Percentiles rank a stretch among this genome's conserved stretches.
phyloP scores from a whole-genome alignment of 2,329 filamentous ascomycete species.

The Penicillium concentricum region DNA sequence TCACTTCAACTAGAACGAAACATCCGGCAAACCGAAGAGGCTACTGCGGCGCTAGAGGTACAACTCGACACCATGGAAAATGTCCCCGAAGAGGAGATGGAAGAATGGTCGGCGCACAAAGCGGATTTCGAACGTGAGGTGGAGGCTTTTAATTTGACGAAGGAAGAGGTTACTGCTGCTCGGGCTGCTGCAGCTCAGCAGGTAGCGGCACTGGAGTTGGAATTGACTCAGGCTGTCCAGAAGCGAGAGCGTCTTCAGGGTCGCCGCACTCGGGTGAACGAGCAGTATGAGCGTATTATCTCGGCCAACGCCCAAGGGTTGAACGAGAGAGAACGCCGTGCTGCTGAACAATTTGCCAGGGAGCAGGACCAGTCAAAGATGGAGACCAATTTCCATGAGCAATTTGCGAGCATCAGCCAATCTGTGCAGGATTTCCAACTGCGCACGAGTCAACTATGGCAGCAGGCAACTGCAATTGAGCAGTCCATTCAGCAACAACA shows the following conservation, averaged over 20 bases:
- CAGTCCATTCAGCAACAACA: conserved; percentile 48
- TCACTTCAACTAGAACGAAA: conserved; percentile 62
- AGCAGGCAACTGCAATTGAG: conserved; percentile 44
- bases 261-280: conserved; percentile 58
- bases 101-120: conserved; percentile 54
- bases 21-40: conserved; percentile 63
- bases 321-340: conserved; percentile 53
- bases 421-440: conserved; percentile 46
- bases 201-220: conserved; percentile 52
- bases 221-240: conserved; percentile 52
- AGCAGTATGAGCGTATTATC: conserved; percentile 61
- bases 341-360: conserved; percentile 47
- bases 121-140: conserved; percentile 55
- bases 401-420: conserved; percentile 43
- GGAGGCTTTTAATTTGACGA: conserved; percentile 51
- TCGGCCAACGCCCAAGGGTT: conserved; percentile 59
- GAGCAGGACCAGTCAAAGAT: conserved; percentile 47
- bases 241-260: conserved; percentile 61
- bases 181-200: conserved; percentile 55
- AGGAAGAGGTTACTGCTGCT: conserved; percentile 51
- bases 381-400: conserved; percentile 45
- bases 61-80: conserved; percentile 57
- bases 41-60: conserved; percentile 53
- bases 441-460: conserved; percentile 45
- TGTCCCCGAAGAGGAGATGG: conserved; percentile 57